Evolutionary conservation across 2,329 filamentous ascomycete species (phyloP), one percentile per base, ranked within the genome.

Genomic region (Aspergillus sp.): DNA sequence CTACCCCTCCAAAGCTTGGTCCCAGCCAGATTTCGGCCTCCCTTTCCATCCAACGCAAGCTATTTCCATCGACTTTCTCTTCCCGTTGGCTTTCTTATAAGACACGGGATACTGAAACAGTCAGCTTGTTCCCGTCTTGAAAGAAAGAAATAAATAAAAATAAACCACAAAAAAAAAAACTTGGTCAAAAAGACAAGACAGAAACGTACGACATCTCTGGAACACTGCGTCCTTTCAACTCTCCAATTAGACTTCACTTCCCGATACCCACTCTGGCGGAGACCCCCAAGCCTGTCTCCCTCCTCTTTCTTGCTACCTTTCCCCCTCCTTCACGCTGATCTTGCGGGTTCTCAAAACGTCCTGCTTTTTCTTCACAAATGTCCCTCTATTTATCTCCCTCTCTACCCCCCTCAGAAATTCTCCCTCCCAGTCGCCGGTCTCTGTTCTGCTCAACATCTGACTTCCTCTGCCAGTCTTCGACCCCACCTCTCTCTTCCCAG

Each of bases 381-480:
- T 27, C 39, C 38, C 37, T 45, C 34, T 19, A 27, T 33, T 33
- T 19, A 12, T 37, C 29, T n/a, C n/a, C 10, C 38, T 13, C 28
- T 19, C 37, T 19, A 19, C 19, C 19, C 19, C 19, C 19, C 19
- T 19, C 19, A 19, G 19, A 19, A 19, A 19, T 19, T 4, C 4
- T 19, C 19, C 19, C 31, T 8, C 26, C 7, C 37, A 42, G 43
- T 29, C 33, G 11, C 13, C 29, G 27, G 19, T 43, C 38, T 36
- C 43, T 44, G 31, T 7, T 32, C 10, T 26, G 32, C 40, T 29
- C 79, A 50, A 81, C 82, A 40, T 57, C 71, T 64, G 82, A 88
- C 71, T 74, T 83, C 61, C 74, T 85, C 55, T 36, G 28, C 36
- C 82, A 87, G 66, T 31, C 46, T 84, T 83, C 73, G 85, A 81